Evolutionary conservation across 2,329 filamentous ascomycete species (phyloP).

Genomic region (Pseudogymnoascus sp.): DNA sequence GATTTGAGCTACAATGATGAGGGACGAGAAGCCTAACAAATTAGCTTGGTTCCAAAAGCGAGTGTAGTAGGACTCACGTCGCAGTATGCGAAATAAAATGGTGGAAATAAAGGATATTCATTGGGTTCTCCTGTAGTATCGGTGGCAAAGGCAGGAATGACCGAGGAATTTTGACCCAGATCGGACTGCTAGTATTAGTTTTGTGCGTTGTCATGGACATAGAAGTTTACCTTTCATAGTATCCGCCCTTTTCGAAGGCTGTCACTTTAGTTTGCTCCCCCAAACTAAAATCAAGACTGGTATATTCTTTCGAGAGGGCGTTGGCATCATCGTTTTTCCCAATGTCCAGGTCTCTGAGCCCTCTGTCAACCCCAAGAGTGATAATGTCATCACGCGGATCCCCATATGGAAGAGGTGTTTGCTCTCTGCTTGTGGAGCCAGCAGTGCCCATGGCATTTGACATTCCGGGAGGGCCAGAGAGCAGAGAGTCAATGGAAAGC

Average conservation of each 20-base stretch:
- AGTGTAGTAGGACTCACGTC: neutral
- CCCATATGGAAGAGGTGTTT: slow-evolving; percentile 9
- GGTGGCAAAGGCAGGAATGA: slow-evolving; percentile 40
- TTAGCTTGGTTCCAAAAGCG: slow-evolving; percentile 44
- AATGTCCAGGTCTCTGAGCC: slow-evolving; percentile 60
- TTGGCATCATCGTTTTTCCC: slow-evolving; percentile 62
- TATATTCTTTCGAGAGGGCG: slow-evolving; percentile 44
- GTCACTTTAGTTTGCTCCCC: slow-evolving; percentile 39
- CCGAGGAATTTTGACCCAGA: slow-evolving; percentile 15
- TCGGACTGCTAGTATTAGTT: neutral
- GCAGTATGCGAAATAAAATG: slow-evolving; percentile 33
- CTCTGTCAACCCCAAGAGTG: slow-evolving; percentile 64
- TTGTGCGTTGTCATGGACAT: slow-evolving; percentile 40
- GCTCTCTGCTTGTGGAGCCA: slow-evolving; percentile 11
- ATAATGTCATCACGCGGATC: slow-evolving; percentile 30
- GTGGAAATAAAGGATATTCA: slow-evolving; percentile 70
- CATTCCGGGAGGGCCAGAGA: slow-evolving; percentile 41
- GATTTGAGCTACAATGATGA: slow-evolving; percentile 44
- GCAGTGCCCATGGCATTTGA: slow-evolving; percentile 19
- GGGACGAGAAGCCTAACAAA: slow-evolving; percentile 56
- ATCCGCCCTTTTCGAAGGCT: slow-evolving; percentile 51
- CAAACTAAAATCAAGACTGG: slow-evolving; percentile 38
- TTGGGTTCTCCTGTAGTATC: slow-evolving; percentile 59
- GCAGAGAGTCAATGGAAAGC: slow-evolving; percentile 57
- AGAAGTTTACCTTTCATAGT: slow-evolving; percentile 61